Evolutionary conservation across 148 eudicot species (phyloP), one percentile per base, ranked within the genome.

Genomic region (Rhododendron mucronatum): DNA sequence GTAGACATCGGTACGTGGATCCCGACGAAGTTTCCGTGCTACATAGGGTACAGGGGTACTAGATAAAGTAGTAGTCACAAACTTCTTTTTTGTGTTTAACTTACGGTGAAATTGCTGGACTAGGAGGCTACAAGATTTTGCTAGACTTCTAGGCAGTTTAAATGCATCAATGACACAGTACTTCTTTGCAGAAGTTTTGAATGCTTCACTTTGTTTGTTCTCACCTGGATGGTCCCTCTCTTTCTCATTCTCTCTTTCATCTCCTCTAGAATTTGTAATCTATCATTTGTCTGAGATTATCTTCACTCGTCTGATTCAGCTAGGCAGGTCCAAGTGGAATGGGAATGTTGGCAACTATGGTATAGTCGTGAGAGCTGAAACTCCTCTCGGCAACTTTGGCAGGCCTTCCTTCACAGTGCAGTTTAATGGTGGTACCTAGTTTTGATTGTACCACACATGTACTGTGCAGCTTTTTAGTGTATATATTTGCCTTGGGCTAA

Each of bases 281-380:
- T 16, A 48, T 15, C 10, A 23, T 18, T 39, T 26, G 37, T 51
- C 5, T 65, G 5, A 41, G 23, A 39, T 83, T 21, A 14, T 77
- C 28, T 8, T 74, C 78, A 50, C 48, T n/a, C 35, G 35, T 71
- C 71, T 7, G 7, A 78, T 87, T 91, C 90, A 97, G 99, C 89
- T 97, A 84, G 99, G 99, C 82, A 93, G 99, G 89, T 97, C 98
- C 0, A 97, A 94, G 92, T 97, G 99, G 99, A 97, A 97, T 41
- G 99, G 98, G 48, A 97, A 94, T 86, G 92, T 93, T 35, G 96
- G 98, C 80, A 93, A 89, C 90, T 86, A 94, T 1, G 99, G 99
- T n/a, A 79, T 97, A 77, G 98, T 94, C 82, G 33, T 93, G 55
- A 93, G 89, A 93, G 94, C 87, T 16, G 99, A 97, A 91, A 89